A percentile compares a stretch with the other conserved stretches of the same genome.
phyloP scores from a whole-genome alignment of 768 basidiomycete species.

The Mrakia gelida region DNA sequence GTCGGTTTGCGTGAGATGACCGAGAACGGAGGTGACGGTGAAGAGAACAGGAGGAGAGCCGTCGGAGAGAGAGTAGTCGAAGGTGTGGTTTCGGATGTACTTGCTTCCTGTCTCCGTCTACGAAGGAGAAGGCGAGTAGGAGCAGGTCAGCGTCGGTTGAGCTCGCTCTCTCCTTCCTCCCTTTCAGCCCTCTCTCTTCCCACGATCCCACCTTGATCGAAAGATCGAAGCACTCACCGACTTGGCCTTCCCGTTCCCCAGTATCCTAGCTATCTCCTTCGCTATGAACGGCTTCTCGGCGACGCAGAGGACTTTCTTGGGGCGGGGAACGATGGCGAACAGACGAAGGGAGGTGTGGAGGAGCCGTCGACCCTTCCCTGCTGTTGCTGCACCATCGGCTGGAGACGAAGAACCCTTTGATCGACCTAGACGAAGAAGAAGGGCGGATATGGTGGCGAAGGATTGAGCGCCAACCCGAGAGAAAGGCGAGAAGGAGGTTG shows the following conservation, averaged over 20 bases:
- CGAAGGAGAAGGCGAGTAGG: neutral
- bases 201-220: neutral
- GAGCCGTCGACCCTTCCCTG: too few species aligned
- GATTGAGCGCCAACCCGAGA: too few species aligned
- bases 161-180: neutral
- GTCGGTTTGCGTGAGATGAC: neutral
- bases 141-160: neutral
- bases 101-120: neutral
- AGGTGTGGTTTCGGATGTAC: neutral
- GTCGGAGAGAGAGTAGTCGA: neutral
- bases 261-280: conserved; percentile 78
- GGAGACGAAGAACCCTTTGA: too few species aligned
- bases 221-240: conserved; percentile 54
- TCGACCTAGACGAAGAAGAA: too few species aligned
- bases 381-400: too few species aligned
- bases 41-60: neutral
- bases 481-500: too few species aligned
- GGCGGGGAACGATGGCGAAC: neutral
- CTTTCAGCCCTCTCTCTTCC: neutral
- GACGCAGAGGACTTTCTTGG: conserved; percentile 70
- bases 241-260: conserved; percentile 77
- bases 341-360: neutral
- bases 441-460: too few species aligned
- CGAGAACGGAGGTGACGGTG: neutral
- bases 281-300: conserved; percentile 98